phyloP scores from a whole-genome alignment of 805 yeast species.

The Candida sonorensis region DNA sequence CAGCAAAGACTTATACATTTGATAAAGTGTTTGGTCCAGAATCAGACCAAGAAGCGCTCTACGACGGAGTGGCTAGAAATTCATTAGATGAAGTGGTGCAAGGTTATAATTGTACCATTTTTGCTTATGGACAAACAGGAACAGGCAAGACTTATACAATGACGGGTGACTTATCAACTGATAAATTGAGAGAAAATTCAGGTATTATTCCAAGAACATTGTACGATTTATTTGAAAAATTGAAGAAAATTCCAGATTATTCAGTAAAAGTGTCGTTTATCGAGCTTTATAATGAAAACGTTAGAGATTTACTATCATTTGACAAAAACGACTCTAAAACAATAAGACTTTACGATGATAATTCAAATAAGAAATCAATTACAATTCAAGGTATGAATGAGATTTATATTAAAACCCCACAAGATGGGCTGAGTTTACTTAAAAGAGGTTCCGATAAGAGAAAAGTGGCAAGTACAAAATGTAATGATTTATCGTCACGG shows the following conservation, averaged over 20 bases:
- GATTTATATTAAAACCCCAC: constrained; percentile 39
- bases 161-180: constrained; percentile 58
- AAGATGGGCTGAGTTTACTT: constrained; percentile 45
- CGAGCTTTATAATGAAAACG: constrained; percentile 83
- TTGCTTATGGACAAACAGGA: constrained; percentile 80
- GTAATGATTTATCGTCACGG: constrained; percentile 71
- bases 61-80: constrained; percentile 59
- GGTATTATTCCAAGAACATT: constrained; percentile 61
- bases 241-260: constrained; percentile 45
- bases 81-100: constrained; percentile 56
- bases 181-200: constrained; percentile 38
- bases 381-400: constrained; percentile 54
- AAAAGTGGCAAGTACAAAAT: constrained; percentile 70
- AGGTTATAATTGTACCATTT: constrained; percentile 75
- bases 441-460: constrained; percentile 55
- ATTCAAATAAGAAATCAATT: constrained; percentile 33
- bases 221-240: constrained; percentile 43
- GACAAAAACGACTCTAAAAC: constrained; percentile 39
- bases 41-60: constrained; percentile 64
- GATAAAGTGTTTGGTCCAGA: constrained; percentile 82
- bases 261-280: constrained; percentile 73
- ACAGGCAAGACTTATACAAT: constrained; percentile 79
- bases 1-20: constrained; percentile 53
- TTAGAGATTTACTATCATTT: constrained; percentile 62
- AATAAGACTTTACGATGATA: constrained; percentile 50